Evolutionary conservation across 2,329 filamentous ascomycete species (phyloP).

Genomic region (Colletotrichum nymphaeae): DNA sequence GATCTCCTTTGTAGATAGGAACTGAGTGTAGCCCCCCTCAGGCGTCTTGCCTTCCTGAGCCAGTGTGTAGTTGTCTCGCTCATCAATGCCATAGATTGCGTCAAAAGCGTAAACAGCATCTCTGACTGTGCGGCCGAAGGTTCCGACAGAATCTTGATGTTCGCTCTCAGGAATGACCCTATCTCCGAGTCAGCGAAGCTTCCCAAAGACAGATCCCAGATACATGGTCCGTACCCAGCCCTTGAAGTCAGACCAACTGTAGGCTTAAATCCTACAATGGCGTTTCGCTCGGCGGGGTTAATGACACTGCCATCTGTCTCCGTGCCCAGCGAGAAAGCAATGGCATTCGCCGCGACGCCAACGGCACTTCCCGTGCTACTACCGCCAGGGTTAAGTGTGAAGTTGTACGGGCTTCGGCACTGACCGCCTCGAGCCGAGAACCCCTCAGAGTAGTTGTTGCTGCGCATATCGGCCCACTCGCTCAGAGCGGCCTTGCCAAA

Average conservation of each 20-base stretch:
- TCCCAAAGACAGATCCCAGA: too few relatives aligned
- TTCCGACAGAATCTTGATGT: conserved; percentile 77
- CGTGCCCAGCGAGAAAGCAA: conserved; percentile 75
- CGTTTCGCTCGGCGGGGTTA: conserved; percentile 76
- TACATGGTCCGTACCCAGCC: too few relatives aligned
- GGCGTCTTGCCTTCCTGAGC: conserved; percentile 68
- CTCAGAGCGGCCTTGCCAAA: conserved; percentile 77
- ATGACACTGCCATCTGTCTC: conserved; percentile 82
- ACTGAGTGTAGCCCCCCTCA: conserved; percentile 65
- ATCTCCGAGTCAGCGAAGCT: too few relatives aligned
- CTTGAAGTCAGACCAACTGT: conserved; percentile 79
- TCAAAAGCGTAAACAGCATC: conserved; percentile 76
- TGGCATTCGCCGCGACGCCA: conserved; percentile 72
- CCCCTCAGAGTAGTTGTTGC: conserved; percentile 74
- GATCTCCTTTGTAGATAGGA: conserved; percentile 62
- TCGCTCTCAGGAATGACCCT: conserved; percentile 73
- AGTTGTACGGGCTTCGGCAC: conserved; percentile 73
- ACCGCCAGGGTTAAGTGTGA: conserved; percentile 75
- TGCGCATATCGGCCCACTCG: conserved; percentile 82
- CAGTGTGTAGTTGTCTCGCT: conserved; percentile 73
- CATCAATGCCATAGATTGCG: conserved; percentile 74
- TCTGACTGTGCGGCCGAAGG: conserved; percentile 74
- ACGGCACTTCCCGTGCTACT: conserved; percentile 75
- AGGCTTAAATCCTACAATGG: conserved; percentile 79
- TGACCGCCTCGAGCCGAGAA: conserved; percentile 75